phyloP scores from a whole-genome alignment of 148 eudicot species.

The Silene uniflora region DNA sequence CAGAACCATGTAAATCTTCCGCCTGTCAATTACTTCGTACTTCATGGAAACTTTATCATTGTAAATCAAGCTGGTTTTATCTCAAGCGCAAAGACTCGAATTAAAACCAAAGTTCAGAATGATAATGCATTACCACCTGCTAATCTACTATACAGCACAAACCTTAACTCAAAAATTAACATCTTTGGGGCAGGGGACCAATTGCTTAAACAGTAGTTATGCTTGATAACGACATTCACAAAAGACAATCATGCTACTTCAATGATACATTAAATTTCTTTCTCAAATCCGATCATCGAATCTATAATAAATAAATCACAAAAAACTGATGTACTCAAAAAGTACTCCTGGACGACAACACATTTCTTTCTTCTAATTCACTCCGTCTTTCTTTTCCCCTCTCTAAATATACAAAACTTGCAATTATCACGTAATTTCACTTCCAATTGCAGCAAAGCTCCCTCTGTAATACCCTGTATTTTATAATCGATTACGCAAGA shows the following conservation, averaged over 20 bases:
- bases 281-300: constrained; percentile 16
- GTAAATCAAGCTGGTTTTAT: constrained; percentile 30
- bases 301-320: constrained; percentile 1
- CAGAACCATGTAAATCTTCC: constrained; percentile 47
- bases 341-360: too few relatives aligned
- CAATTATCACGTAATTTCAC: neutral
- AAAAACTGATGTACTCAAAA: neutral
- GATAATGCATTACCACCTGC: neutral
- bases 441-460: neutral
- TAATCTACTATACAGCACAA: too few relatives aligned
- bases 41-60: constrained; percentile 44
- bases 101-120: neutral
- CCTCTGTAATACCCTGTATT: too few relatives aligned
- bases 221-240: neutral
- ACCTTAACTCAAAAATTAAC: too few relatives aligned
- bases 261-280: neutral
- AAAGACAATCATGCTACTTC: constrained; percentile 9
- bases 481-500: too few relatives aligned
- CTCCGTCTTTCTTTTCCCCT: neutral
- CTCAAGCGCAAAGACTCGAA: constrained; percentile 7
- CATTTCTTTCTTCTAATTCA: neutral
- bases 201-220: neutral
- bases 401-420: neutral
- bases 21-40: constrained; percentile 40
- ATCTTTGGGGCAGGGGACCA: constrained; percentile 13